A percentile compares a stretch with the other conserved stretches of the same genome.
Evolutionary conservation across 1,139 yeast genomes (phyloP).

Genomic region (Geotrichum europaeum): DNA sequence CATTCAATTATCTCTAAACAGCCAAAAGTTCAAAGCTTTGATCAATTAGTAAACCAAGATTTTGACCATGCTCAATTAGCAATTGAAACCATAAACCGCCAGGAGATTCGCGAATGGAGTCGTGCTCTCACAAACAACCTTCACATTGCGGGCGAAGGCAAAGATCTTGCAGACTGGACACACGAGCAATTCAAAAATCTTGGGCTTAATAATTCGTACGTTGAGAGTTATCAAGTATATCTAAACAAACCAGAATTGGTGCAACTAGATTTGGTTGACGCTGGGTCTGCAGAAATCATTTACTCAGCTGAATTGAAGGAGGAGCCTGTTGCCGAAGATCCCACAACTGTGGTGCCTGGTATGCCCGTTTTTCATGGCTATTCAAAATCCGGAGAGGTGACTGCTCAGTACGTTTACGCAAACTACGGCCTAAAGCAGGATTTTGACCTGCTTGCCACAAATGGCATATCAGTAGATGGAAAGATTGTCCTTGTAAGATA

Average conservation of each 20-base stretch:
- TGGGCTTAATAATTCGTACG: conserved; percentile 45
- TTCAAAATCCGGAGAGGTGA: conserved; percentile 59
- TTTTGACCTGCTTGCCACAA: conserved; percentile 41
- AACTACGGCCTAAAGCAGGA: conserved; percentile 57
- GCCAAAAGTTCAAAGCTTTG: background rate
- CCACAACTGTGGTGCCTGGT: conserved; percentile 49
- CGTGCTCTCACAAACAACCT: conserved; percentile 48
- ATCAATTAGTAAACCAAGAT: background rate
- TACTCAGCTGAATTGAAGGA: conserved; percentile 65
- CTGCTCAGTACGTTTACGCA: conserved; percentile 52
- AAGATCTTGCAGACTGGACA: conserved; percentile 63
- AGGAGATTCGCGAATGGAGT: conserved; percentile 31
- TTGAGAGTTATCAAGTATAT: conserved; percentile 55
- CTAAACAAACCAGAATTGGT: conserved; percentile 57
- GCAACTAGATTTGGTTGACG: conserved; percentile 41
- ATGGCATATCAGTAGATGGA: conserved; percentile 45
- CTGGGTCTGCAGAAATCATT: conserved; percentile 32
- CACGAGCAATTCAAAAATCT: conserved; percentile 53
- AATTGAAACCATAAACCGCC: conserved; percentile 39
- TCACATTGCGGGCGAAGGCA: conserved; percentile 69
- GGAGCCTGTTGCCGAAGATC: conserved; percentile 67
- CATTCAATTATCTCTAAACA: background rate
- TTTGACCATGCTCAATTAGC: conserved; percentile 21
- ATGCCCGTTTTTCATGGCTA: conserved; percentile 63
- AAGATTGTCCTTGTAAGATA: conserved; percentile 56